Conservation (phyloP, 257 asterid genomes). For the Primulina eburnea region DNA sequence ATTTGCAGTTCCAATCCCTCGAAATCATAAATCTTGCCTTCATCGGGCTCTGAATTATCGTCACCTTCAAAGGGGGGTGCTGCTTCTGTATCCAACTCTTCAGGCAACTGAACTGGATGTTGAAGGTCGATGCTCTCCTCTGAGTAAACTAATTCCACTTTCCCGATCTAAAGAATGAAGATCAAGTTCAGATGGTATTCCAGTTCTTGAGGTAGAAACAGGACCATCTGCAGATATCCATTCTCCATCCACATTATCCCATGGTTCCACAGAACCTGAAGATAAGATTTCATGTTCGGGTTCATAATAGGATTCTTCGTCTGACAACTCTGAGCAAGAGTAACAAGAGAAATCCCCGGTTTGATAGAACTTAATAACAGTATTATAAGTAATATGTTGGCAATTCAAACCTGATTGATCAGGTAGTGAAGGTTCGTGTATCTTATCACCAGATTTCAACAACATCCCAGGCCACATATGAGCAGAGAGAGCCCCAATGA, state of each 20-base stretch:
- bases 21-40: slow-evolving; percentile 48
- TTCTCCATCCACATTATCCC: neutral
- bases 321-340: neutral
- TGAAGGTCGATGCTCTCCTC: slow-evolving; percentile 41
- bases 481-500: slow-evolving; percentile 88
- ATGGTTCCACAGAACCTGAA: neutral
- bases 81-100: slow-evolving; percentile 37
- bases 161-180: slow-evolving; percentile 17
- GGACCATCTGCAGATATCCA: slow-evolving; percentile 47
- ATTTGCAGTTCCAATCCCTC: slow-evolving; percentile 86
- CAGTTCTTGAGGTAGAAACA: slow-evolving; percentile 26
- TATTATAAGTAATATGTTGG: neutral
- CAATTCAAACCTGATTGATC: slow-evolving; percentile 58
- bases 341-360: neutral
- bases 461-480: slow-evolving; percentile 99
- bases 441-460: slow-evolving; percentile 84
- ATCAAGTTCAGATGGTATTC: slow-evolving; percentile 21
- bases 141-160: slow-evolving; percentile 6
- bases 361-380: neutral
- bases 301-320: neutral
- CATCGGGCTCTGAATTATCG: slow-evolving; percentile 38
- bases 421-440: slow-evolving; percentile 68
- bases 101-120: slow-evolving; percentile 37
- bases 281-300: neutral
- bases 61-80: slow-evolving; percentile 29